Evolutionary conservation across 345 rosid species (phyloP).

Genomic region (Murraya koenigii): DNA sequence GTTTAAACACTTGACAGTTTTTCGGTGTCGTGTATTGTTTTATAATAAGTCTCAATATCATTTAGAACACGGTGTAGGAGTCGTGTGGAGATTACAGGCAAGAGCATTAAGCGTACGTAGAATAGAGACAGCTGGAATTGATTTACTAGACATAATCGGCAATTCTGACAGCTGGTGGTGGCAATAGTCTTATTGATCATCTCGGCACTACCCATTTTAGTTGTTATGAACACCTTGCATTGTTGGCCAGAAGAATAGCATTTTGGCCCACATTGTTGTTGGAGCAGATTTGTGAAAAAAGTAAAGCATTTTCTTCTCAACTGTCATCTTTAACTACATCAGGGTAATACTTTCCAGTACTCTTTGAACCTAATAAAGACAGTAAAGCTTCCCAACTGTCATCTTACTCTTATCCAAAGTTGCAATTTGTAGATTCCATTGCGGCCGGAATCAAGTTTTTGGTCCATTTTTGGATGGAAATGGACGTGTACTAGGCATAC

Average conservation of each 20-base stretch:
- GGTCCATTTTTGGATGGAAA: background rate
- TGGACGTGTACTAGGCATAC: too few relatives aligned
- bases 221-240: background rate
- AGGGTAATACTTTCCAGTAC: background rate
- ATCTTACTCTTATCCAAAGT: background rate
- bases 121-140: background rate
- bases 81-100: background rate
- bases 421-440: background rate
- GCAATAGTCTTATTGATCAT: background rate
- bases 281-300: background rate
- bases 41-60: too few relatives aligned
- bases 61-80: background rate
- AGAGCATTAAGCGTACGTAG: background rate
- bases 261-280: slow-evolving; percentile 4
- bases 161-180: slow-evolving; percentile 2
- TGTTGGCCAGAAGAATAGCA: background rate
- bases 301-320: background rate
- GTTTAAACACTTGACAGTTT: too few relatives aligned
- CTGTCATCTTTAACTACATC: background rate
- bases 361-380: too few relatives aligned
- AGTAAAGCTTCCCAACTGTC: background rate
- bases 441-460: background rate
- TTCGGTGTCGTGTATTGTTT: too few relatives aligned
- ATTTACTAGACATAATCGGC: background rate
- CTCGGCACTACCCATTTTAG: background rate